Evolutionary conservation across 129 eudicot genomes (phyloP), one percentile per base, ranked within the genome.

Genomic region (Oenanthe sinensis): DNA sequence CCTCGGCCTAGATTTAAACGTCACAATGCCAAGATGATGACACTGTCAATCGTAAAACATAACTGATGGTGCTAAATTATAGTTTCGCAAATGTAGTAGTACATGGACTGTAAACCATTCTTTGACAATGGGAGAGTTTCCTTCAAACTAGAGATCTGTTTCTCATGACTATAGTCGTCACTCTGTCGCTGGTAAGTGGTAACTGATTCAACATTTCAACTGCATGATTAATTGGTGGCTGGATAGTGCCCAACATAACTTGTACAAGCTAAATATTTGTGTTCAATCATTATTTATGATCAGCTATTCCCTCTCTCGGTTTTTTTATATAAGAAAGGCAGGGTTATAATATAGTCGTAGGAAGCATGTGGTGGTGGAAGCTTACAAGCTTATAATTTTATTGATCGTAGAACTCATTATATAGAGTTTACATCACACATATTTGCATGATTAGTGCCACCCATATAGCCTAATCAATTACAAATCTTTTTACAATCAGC

Each of bases 1-100:
- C 75, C 75, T 92, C 46, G 97, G 96, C 60, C 87, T 92, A 77
- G 90, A 86, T 68, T 42, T 82, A 33, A 86, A 81, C 49, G 81
- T 83, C 71, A 78, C 84, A 55, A 68, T 81, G 65, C 71, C 90
- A 50, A 86, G 87, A 85, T 81, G 87, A 85, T 82, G 79, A 68
- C 10, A 30, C 4, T 58, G 19, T 14, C 20, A 4, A 19, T 14
- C 81, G 42, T 75, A 60, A 47, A 68, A 46, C 50, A 69, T 22
- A 30, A 47, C 15, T 6, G 40, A 19, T 48, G 37, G n/a, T 46
- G 48, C 74, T 28, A 52, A 73, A 45, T 65, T n/a, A 30, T 30
- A 44, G 33, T 65, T 65, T 9, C 22, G 16, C 26, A 44, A 28
- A 65, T 24, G 17, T 48, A 48, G 43, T 40, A 24, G 40, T 24